Evolutionary conservation across 1,284 basidiomycete genomes (phyloP).

Genomic region (Megacollybia platyphylla): DNA sequence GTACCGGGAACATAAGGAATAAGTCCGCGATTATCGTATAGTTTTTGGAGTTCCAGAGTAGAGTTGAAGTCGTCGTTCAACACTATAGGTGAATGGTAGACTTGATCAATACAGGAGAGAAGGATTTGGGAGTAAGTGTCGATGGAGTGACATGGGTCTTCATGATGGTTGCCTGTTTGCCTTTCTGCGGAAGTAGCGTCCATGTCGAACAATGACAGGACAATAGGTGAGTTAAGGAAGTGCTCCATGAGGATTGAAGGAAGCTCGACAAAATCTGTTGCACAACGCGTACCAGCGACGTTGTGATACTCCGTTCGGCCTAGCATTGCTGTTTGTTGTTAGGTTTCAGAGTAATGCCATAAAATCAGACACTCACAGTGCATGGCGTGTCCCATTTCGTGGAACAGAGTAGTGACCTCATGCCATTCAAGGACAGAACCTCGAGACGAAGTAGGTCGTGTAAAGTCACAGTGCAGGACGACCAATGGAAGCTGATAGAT

Average conservation of each 20-base stretch:
- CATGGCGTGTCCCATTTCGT: constrained; percentile 99
- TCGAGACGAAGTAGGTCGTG: constrained; percentile 44
- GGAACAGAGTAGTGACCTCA: constrained; percentile 91
- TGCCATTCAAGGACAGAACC: constrained; percentile 81
- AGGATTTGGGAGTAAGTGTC: constrained; percentile 91
- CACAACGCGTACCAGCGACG: constrained; percentile 95
- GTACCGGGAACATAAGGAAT: constrained; percentile 76
- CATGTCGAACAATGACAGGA: constrained; percentile 68
- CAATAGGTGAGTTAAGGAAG: constrained; percentile 75
- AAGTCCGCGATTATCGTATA: constrained; percentile 63
- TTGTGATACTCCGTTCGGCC: constrained; percentile 97
- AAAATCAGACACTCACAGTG: constrained; percentile 62
- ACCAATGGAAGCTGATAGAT: constrained; percentile 86
- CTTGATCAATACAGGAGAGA: constrained; percentile 82
- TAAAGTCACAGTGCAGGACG: constrained; percentile 86
- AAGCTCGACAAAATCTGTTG: constrained; percentile 96
- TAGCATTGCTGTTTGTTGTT: constrained; percentile 71
- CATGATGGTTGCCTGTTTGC: constrained; percentile 45
- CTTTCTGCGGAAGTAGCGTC: constrained; percentile 25
- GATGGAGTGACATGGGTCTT: constrained; percentile 59
- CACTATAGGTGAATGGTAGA: constrained; percentile 72
- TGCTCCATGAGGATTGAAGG: constrained; percentile 99
- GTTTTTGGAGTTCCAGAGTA: constrained; percentile 47
- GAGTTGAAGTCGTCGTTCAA: constrained; percentile 53
- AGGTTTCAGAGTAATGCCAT: not conserved